These are phyloP conservation scores for Nicotiana tabacum DNA, from an alignment of 257 asterid genomes.

Conservation along the genomic window DNA sequence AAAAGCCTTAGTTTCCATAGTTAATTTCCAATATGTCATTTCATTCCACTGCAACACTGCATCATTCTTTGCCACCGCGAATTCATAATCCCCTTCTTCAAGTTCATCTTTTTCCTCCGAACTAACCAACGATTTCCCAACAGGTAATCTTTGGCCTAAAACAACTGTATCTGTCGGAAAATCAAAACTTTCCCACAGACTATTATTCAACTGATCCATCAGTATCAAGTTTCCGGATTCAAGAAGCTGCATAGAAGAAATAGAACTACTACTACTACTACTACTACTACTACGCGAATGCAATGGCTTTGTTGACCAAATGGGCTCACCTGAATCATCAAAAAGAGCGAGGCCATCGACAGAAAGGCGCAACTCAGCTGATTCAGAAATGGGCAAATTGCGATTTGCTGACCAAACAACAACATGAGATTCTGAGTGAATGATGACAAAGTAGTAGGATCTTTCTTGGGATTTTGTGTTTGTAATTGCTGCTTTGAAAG, in stretches of 20 bases:
- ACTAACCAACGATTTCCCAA: constrained; percentile 28
- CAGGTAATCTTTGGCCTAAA: constrained; percentile 40
- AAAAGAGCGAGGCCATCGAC: constrained; percentile 29
- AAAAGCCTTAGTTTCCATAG: constrained; percentile 44
- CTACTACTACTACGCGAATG: background rate
- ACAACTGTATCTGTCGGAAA: constrained; percentile 63
- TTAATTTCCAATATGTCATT: constrained; percentile 48
- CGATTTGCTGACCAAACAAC: constrained; percentile 76
- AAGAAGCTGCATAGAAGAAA: constrained; percentile 34
- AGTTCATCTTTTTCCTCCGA: constrained; percentile 35
- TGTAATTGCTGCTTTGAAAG: constrained; percentile 51
- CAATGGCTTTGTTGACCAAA: constrained; percentile 56
- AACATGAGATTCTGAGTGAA: constrained; percentile 49
- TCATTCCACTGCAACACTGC: constrained; percentile 42
- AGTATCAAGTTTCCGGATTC: constrained; percentile 62
- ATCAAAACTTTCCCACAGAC: constrained; percentile 64
- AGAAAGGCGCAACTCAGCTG: constrained; percentile 39
- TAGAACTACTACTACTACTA: constrained; percentile 7
- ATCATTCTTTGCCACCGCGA: constrained; percentile 40
- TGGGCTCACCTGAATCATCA: constrained; percentile 26
- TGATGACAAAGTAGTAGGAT: constrained; percentile 47
- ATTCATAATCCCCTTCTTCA: constrained; percentile 37
- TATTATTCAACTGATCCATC: constrained; percentile 39
- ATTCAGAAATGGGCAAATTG: constrained; percentile 36
- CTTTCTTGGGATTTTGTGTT: constrained; percentile 34